phyloP scores from a whole-genome alignment of 371 early-diverging fungal species.

The Haplosporangium sp. region DNA sequence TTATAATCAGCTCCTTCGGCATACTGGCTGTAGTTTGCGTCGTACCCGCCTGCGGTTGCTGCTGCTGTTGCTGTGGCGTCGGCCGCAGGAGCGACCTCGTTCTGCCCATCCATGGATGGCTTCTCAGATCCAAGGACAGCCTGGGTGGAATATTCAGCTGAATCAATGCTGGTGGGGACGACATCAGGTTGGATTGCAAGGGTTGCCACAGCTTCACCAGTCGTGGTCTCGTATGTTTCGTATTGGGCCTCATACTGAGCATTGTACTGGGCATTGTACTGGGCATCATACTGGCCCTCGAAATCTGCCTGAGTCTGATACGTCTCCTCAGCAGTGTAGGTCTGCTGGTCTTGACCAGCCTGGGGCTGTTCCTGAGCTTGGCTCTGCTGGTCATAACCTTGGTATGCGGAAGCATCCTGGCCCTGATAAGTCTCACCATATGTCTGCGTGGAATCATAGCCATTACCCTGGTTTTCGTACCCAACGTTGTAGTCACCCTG shows the following conservation, averaged over 20 bases:
- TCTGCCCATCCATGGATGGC: not conserved
- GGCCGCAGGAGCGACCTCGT: not conserved
- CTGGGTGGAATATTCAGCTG: conserved; percentile 13
- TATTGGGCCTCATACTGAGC: conserved; percentile 20
- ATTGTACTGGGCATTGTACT: conserved; percentile 21
- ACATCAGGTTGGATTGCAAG: conserved; percentile 26
- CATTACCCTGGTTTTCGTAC: conserved; percentile 13
- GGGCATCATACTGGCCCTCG: conserved; percentile 14
- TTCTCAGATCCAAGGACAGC: conserved; percentile 28
- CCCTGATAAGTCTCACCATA: conserved; percentile 9
- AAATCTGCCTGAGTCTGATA: conserved; percentile 12
- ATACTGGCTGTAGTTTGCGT: conserved; percentile 8
- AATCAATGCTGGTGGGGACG: conserved; percentile 5
- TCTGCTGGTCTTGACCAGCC: conserved; percentile 10
- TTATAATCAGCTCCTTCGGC: conserved; percentile 14
- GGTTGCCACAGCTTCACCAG: conserved; percentile 19
- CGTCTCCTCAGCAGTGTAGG: conserved; percentile 1
- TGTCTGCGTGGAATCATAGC: conserved; percentile 7
- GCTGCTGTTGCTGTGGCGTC: not conserved
- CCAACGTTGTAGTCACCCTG: conserved; percentile 12
- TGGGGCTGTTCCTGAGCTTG: conserved; percentile 12
- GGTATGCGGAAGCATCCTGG: conserved; percentile 7
- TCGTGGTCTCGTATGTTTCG: not conserved
- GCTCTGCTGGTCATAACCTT: conserved; percentile 16
- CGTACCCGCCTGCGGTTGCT: not conserved